Evolutionary conservation across 2,329 filamentous ascomycete genomes (phyloP), one percentile per base, ranked within the genome.

Genomic region (Colletotrichum filicis): DNA sequence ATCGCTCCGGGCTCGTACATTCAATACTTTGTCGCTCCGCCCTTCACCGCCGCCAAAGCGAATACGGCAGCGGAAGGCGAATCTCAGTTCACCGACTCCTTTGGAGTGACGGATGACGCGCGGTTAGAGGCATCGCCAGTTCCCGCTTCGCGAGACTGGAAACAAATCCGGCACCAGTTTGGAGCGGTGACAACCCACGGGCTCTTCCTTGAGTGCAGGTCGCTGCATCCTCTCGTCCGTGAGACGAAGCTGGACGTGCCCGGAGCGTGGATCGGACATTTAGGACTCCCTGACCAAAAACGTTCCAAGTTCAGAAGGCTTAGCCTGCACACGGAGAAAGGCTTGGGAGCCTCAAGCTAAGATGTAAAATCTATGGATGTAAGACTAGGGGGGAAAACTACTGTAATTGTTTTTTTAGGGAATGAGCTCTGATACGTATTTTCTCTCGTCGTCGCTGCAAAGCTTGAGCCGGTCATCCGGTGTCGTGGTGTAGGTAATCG

Each of bases 1-100:
- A 90, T 91, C 6, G 86, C 87, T 30, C 87, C 90, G 5, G 93
- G 92, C 8, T 91, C 92, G 16, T 88, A 83, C 60, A 87, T 96
- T 24, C 90, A 93, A 78, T 94, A 94, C 79, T 91, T 93, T 76
- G 85, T 89, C 42, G 82, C 85, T 68, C 82, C 78, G 59, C 75
- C 78, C 9, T 49, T 52, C 11, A 64, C 49, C 28, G 71, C 71
- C 9, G 71, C 71, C 22, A 69, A 71, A 75, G 70, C 58, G 11
- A 12, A 66, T 6, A 12, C 61, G 71, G 76, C 61, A 75, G 69
- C 8, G 26, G 9, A 55, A 24, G 60, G 71, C 2, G 69, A 68
- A 3, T 30, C 72, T 7, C 52, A 70, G 1, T 74, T 75, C 0
- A 78, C 76, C 1, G 59, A 82, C 11, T 77, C 80, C 2, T 84